Conservation (phyloP, 768 basidiomycete species). For the Suillus tomentosus region DNA sequence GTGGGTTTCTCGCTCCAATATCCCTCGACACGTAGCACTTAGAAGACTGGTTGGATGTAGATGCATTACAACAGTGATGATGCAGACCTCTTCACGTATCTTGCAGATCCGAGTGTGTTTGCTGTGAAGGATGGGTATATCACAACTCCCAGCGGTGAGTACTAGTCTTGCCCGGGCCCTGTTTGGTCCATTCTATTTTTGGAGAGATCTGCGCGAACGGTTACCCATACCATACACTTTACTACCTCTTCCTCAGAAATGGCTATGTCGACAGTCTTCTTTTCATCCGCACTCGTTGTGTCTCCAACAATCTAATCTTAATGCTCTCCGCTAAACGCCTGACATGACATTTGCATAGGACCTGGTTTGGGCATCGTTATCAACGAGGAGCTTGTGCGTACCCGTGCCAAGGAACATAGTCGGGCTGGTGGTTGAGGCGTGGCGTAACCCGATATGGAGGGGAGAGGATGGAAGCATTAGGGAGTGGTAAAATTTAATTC, state of each 20-base stretch:
- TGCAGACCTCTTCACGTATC: constrained; percentile 66
- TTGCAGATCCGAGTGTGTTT: constrained; percentile 54
- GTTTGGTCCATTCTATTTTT: background rate
- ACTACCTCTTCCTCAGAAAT: background rate
- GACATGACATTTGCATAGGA: constrained; percentile 31
- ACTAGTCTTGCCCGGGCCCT: constrained; percentile 10
- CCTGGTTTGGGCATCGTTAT: constrained; percentile 64
- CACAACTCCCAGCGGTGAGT: constrained; percentile 41
- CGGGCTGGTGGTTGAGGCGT: constrained; percentile 24
- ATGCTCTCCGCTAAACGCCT: background rate
- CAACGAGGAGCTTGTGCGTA: constrained; percentile 55
- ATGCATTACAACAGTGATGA: constrained; percentile 63
- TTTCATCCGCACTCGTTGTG: background rate
- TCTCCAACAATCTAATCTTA: background rate
- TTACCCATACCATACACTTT: background rate
- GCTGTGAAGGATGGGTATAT: constrained; percentile 54
- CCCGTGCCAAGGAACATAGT: constrained; percentile 20
- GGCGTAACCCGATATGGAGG: constrained; percentile 48
- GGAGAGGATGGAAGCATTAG: constrained; percentile 54
- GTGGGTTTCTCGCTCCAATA: constrained; percentile 27
- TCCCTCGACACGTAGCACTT: background rate
- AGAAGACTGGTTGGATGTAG: constrained; percentile 28
- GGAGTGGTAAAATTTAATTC: constrained; percentile 47
- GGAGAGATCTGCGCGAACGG: background rate
- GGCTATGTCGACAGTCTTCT: background rate